Base-by-base conservation (phyloP, 2,329 filamentous ascomycete genomes). In the Cercospora sp. region DNA sequence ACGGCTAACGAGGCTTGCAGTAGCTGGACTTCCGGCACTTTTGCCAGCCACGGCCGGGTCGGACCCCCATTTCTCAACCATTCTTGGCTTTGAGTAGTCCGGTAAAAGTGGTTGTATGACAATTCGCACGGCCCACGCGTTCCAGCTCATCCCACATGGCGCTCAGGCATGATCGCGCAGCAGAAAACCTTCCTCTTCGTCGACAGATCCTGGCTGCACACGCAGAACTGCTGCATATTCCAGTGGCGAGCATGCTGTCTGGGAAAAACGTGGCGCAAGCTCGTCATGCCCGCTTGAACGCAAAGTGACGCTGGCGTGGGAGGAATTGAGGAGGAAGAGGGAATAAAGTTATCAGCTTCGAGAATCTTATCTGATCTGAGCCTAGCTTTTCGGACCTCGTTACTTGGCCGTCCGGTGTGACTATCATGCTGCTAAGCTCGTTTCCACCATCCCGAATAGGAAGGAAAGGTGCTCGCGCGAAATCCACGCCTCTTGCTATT, bases 321-420 rank as follows among this genome's bases (percentile, higher is more conserved):
- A 13, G 37, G 34, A 26, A 26, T 3, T 3, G 18, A 24, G 30
- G 58, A 24, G 34, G 58, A 61, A 8, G 58, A 37, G 40, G 3
- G 18, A 61, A 61, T 10, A 61, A 13, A 61, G 58, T 61, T 45
- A 61, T 61, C 58, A 26, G 18, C 37, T 26, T 12, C 21, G 58
- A 28, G 49, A 9, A 53, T 49, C 45, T 49, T 49, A 49, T 49
- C 45, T 49, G 45, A 49, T 28, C 49, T 13, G 12, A 13, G 49
- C 49, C 21, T 13, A 53, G 37, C 37, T 43, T 43, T 43, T 6
- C 16, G 37, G 37, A 43, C 2, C 5, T 7, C 16, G 5, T n/a
- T 43, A 43, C 37, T 43, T 43, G 16, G 37, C 37, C 37, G 13
- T 37, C 34, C 12, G 5, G 13, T 37, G 2, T 1, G 3, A 1